Percentiles rank a stretch among this genome's conserved stretches.
These are phyloP conservation scores for Yamadazyma sp. DNA, from an alignment of 1,139 yeast species.

Conservation along the genomic window DNA sequence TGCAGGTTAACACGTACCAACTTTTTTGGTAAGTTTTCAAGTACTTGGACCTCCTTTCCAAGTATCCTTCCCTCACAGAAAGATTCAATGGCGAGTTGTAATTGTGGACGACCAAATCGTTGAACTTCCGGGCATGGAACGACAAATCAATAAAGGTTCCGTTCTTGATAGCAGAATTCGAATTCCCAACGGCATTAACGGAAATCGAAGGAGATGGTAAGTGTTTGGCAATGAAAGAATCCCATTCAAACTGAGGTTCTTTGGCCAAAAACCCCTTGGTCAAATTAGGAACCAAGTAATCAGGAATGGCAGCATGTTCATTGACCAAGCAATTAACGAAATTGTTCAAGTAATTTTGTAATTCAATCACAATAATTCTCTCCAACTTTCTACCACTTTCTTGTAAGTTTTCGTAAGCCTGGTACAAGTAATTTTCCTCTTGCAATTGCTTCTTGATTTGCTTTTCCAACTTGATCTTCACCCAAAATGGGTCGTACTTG, in stretches of 20 bases:
- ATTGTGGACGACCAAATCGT: slow-evolving; percentile 64
- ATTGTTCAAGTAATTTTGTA: slow-evolving; percentile 75
- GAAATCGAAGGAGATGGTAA: slow-evolving; percentile 39
- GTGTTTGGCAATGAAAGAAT: slow-evolving; percentile 72
- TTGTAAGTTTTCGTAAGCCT: slow-evolving; percentile 85
- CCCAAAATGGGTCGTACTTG: slow-evolving; percentile 74
- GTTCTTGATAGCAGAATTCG: slow-evolving; percentile 23
- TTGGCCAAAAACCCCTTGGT: slow-evolving; percentile 74
- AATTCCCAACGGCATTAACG: slow-evolving; percentile 30
- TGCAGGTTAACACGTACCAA: slow-evolving; percentile 89
- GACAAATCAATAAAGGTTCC: slow-evolving; percentile 75
- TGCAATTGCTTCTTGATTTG: slow-evolving; percentile 74
- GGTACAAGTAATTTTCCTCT: slow-evolving; percentile 85
- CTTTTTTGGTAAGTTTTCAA: slow-evolving; percentile 86
- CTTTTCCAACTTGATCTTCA: slow-evolving; percentile 69
- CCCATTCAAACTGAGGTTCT: slow-evolving; percentile 88
- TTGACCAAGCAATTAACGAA: slow-evolving; percentile 69
- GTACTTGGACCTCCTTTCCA: slow-evolving; percentile 89
- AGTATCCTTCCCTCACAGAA: slow-evolving; percentile 73
- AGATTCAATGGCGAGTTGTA: slow-evolving; percentile 69
- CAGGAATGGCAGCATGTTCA: slow-evolving; percentile 68
- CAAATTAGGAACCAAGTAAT: slow-evolving; percentile 63
- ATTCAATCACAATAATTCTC: slow-evolving; percentile 79
- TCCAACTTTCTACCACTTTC: slow-evolving; percentile 87
- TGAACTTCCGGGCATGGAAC: slow-evolving; percentile 65